Conservation (phyloP, 2,329 filamentous ascomycete genomes). For the Aphanoascus verrucosus region DNA sequence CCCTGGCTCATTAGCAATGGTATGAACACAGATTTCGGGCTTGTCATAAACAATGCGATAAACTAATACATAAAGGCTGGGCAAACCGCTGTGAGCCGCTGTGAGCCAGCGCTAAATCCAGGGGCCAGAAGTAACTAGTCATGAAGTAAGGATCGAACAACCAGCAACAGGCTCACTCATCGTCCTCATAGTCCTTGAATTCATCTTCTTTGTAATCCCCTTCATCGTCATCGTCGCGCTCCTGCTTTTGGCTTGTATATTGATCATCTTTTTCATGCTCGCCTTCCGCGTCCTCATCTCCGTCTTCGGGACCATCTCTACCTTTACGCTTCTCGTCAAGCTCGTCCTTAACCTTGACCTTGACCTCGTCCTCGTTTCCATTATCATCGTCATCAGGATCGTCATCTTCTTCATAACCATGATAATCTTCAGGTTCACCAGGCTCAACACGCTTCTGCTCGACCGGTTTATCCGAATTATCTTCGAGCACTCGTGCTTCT, state of each 20-base stretch:
- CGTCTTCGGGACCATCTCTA: neutral
- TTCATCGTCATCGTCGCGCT: neutral
- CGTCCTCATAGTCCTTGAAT: neutral
- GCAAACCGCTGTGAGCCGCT: too few species aligned
- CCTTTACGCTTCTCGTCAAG: neutral
- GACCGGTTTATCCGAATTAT: neutral
- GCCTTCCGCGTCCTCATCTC: neutral
- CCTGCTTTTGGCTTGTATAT: neutral
- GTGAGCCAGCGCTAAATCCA: too few species aligned
- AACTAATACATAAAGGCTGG: too few species aligned
- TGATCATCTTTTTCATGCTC: neutral
- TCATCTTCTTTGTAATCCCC: neutral
- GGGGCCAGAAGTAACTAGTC: too few species aligned
- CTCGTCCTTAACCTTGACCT: neutral
- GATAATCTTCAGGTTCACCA: neutral
- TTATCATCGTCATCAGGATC: neutral
- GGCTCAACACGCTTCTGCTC: neutral
- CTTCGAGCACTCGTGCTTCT: constrained; percentile 6
- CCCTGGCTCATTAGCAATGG: too few species aligned
- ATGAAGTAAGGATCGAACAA: neutral
- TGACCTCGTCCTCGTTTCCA: neutral
- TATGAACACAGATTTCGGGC: too few species aligned
- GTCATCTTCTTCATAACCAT: neutral
- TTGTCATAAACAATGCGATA: too few species aligned
- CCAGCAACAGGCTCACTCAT: neutral